Evolutionary conservation across 345 rosid species (phyloP).

Genomic region (Citrus sp.): DNA sequence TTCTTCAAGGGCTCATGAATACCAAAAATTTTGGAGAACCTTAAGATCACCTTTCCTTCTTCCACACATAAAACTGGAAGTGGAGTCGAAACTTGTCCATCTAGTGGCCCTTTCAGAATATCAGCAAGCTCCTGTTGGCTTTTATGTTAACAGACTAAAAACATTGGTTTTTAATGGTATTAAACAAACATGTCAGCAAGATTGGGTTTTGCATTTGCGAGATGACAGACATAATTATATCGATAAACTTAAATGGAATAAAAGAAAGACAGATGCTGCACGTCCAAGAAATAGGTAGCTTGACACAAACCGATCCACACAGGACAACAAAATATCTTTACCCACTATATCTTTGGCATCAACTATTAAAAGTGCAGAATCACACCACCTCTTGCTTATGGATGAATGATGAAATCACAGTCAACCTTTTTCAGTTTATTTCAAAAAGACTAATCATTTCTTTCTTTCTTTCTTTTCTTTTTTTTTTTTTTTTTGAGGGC

Average conservation of each 20-base stretch:
- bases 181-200: not conserved
- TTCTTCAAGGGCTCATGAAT: constrained; percentile 72
- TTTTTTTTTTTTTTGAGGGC: too few relatives aligned
- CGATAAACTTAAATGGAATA: not conserved
- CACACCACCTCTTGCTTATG: not conserved
- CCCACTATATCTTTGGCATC: not conserved
- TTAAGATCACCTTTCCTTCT: constrained; percentile 79
- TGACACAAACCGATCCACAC: not conserved
- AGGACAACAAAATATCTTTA: not conserved
- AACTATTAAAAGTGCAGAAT: not conserved
- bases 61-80: constrained; percentile 82
- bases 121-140: constrained; percentile 37
- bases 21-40: constrained; percentile 97
- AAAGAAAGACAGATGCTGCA: not conserved
- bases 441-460: not conserved
- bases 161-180: not conserved
- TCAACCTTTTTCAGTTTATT: not conserved
- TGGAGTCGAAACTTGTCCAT: constrained; percentile 47
- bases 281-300: not conserved
- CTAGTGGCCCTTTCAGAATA: constrained; percentile 36
- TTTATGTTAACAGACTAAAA: not conserved
- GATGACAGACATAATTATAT: not conserved
- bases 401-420: not conserved
- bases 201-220: not conserved
- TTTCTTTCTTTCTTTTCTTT: too few relatives aligned